Evolutionary conservation across 1,284 basidiomycete genomes (phyloP), one percentile per base, ranked within the genome.

Genomic region (Rugosomyces carneus): DNA sequence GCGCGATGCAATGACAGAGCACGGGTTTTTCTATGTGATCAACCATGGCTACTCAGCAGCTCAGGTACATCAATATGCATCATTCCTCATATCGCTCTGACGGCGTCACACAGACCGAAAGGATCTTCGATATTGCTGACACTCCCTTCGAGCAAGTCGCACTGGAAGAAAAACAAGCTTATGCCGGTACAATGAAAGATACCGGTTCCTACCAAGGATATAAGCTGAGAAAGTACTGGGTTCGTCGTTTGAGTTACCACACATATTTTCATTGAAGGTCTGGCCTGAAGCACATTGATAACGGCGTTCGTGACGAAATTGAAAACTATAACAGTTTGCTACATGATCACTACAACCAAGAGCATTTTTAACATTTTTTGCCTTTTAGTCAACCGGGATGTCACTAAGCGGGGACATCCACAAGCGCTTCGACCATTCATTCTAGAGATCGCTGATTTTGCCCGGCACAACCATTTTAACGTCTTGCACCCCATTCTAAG

Each of bases 111-210:
- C 36, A 77, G 75, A 75, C 67, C 11, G 64, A 70, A n/a, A 68
- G 79, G 21, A 72, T 82, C 34, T 75, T 82, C 48, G 77, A 81
- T 53, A 78, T 85, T 42, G 80, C 78, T 15, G 72, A 85, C 50
- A 53, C 83, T 10, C 73, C 81, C 0, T 80, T 87, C 53, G 56
- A 71, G 0, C 62, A 65, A 31, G 78, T 82, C 0, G 50, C 57
- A 5, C 65, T 71, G 0, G 75, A 77, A 34, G 84, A 87, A 56
- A 86, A 86, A 60, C 57, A 62, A 42, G 58, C 57, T 16, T 80
- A 80, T 54, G 63, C 60, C n/a, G 70, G 62, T 0, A 69, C 71
- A 45, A 71, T 73, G 42, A 75, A 77, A 47, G 65, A 66, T 40
- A 69, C 66, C 0, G 75, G 78, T 6, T 74, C 76, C 1, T 81